A percentile compares a stretch with the other conserved stretches of the same genome.
Evolutionary conservation across 2,329 filamentous ascomycete species (phyloP).

Genomic region (Colletotrichum caudatum): DNA sequence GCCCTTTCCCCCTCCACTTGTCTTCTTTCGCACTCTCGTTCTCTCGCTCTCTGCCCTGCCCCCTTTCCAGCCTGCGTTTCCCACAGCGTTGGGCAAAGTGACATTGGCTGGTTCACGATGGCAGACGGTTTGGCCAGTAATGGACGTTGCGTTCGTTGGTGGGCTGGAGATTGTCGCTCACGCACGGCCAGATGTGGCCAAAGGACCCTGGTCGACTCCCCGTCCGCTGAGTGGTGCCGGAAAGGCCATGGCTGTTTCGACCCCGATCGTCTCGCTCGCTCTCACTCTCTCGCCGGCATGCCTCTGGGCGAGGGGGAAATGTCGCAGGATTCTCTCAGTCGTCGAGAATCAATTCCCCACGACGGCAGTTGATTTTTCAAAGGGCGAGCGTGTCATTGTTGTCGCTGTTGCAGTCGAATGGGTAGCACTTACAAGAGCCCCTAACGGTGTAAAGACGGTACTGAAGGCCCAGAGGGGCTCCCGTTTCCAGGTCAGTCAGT

Average conservation of each 20-base stretch:
- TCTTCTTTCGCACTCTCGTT: neutral
- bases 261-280: neutral
- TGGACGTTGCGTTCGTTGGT: neutral
- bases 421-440: constrained; percentile 27
- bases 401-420: neutral
- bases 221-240: constrained; percentile 31
- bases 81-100: neutral
- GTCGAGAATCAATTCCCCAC: neutral
- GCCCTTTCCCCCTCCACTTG: neutral
- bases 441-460: constrained; percentile 23
- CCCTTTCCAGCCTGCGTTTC: neutral
- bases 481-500: constrained; percentile 14
- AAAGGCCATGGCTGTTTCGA: constrained; percentile 28
- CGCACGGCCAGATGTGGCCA: constrained; percentile 16
- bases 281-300: neutral
- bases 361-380: neutral
- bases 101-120: constrained; percentile 9
- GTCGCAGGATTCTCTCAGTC: neutral
- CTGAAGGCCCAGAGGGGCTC: constrained; percentile 17
- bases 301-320: neutral
- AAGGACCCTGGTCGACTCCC: constrained; percentile 32
- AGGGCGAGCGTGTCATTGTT: neutral
- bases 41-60: neutral
- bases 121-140: constrained; percentile 22
- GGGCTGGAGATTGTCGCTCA: constrained; percentile 23